Evolutionary conservation across 2,329 filamentous ascomycete genomes (phyloP), one percentile per base, ranked within the genome.

Genomic region (Akanthomyces dipterigenus): DNA sequence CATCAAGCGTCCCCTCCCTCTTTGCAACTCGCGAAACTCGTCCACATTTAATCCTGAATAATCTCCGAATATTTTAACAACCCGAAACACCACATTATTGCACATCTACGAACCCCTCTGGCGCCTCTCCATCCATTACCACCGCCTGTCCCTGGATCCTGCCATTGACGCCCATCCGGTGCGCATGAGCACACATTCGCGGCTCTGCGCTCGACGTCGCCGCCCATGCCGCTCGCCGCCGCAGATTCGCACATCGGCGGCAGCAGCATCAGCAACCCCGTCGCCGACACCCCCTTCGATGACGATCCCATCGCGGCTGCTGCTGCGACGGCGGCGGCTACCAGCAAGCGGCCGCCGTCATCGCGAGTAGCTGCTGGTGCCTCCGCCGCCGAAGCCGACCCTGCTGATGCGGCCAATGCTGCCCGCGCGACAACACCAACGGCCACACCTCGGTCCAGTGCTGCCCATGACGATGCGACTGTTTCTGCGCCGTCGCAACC

Each of bases 401-500:
- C 56, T 28, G 26, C 46, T 31, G 34, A 20, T 36, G 16, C 48
- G 36, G 55, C 55, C 22, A 12, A 46, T 31, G 46, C 14, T 36
- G 46, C 56, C n/a, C 22, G 31, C 22, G 55, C 31, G 45, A 58
- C 34, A 9, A 18, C 55, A 22, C 55, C 50, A 24, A 28, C 59
- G 22, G 43, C 42, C 51, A 65, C 67, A 51, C 63, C 67, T 61
- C 66, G 69, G 28, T 11, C 40, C 31, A 56, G 34, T 49, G 50
- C 53, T 49, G 45, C 48, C 20, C 28, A 16, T 26, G 31, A 48
- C 24, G 18, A 48, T 48, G 38, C 63, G 8, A 40, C 43, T 56
- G 46, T 58, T 24, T 43, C 38, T 55, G 40, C 79, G 75, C 76
- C 78, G 69, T 68, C 69, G 73, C 73, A 22, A 16, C 22, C 45